Evolutionary conservation across 2,329 filamentous ascomycete genomes (phyloP), one percentile per base, ranked within the genome.

Genomic region (Knoxdaviesia proteae): DNA sequence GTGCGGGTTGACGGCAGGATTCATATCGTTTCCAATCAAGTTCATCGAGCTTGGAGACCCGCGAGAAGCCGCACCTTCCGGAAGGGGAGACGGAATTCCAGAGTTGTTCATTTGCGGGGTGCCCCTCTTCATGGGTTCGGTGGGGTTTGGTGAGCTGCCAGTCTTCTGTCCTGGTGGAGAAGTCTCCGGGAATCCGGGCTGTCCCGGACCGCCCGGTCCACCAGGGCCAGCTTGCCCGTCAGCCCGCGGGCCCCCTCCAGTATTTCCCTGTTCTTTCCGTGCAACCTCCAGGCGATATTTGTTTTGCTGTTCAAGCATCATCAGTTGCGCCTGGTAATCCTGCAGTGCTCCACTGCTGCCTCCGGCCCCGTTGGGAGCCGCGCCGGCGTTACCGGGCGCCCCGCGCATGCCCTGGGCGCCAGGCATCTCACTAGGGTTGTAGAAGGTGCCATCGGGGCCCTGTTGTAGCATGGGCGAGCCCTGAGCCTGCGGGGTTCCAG

Each of bases 241-340:
- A 41, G 58, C 66, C 49, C 68, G 62, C 35, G 65, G 62, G 48
- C 68, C 64, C 29, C 58, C 63, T 36, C 63, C 62, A 46, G 64
- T 62, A 41, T 62, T 67, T 46, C 87, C 83, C 57, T 88, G 81
- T 55, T 86, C 75, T 54, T 78, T 80, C 11, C 82, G 74, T 35
- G 82, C 82, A 80, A 86, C 84, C 66, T 86, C 76, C 40, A 88
- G 66, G 11, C 82, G 68, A 60, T 86, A 87, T 67, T 87, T 88
- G 52, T 88, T 88, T 60, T 88, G 81, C 59, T 87, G 82, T 59
- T 88, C 82, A 10, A 88, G 68, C 41, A 87, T 61, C 82, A 87
- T 88, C 55, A 88, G 62, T 57, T 88, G 82, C 81, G 87, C 87
- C 62, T 88, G 82, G 53, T 88, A 88, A 57, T 90, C 82, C 58